These are phyloP conservation scores for Schizosaccharomyces lindneri DNA, from an alignment of 805 yeast species.

Conservation along the genomic window DNA sequence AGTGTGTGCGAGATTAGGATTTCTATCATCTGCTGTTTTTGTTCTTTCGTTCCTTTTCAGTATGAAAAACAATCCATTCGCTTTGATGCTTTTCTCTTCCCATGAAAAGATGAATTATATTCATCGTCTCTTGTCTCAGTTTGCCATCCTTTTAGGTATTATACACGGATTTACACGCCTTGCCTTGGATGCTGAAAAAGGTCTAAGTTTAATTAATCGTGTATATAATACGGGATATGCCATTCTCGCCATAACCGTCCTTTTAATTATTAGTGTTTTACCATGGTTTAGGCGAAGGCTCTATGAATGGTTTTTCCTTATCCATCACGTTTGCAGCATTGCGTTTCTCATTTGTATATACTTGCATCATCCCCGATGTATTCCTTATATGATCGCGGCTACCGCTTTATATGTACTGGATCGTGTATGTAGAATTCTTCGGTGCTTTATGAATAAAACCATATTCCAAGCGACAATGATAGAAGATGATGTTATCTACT, in stretches of 20 bases:
- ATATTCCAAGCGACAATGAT: background rate
- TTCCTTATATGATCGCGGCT: background rate
- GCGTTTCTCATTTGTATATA: background rate
- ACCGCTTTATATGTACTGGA: background rate
- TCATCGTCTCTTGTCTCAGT: background rate
- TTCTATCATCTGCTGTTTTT: background rate
- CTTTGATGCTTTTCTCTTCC: background rate
- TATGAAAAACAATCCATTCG: background rate
- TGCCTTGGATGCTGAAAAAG: background rate
- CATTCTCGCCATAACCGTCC: background rate
- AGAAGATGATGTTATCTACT: background rate
- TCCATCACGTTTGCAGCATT: background rate
- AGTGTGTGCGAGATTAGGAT: background rate
- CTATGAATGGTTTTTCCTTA: background rate
- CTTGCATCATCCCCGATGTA: background rate
- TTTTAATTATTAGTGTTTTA: background rate
- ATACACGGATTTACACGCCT: background rate
- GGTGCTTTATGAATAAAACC: background rate
- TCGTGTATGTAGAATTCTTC: background rate
- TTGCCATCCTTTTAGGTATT: background rate
- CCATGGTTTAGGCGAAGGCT: background rate
- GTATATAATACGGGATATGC: background rate
- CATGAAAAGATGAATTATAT: background rate
- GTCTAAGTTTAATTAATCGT: background rate
- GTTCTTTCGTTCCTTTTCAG: background rate